Evolutionary conservation across 768 basidiomycete genomes (phyloP), one percentile per base, ranked within the genome.

Genomic region (Clathrus columnatus): DNA sequence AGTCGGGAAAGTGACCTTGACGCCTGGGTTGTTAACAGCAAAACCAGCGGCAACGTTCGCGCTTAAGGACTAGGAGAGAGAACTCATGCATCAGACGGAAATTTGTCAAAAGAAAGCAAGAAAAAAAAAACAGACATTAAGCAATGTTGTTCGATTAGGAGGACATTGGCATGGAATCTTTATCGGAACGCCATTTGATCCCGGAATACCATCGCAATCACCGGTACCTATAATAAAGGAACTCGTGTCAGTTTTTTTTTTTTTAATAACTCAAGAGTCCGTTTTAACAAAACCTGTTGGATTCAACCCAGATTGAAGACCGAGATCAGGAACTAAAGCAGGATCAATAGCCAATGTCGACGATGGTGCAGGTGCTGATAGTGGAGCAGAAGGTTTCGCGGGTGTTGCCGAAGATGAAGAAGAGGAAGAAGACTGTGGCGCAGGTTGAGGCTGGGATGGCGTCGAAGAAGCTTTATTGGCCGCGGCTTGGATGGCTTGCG

Each of bases 141-240:
- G 45, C 50, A 61, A 63, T 21, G 30, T 32, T 14, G 48, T 48
- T n/a, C 58, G 29, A 23, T 23, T n/a, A 8, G 62, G 62, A 11
- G 71, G 71, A 52, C 71, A 72, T 24, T 64, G 59, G 50, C 71
- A 72, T 23, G 71, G 71, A 28, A 72, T 64, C 27, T 63, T 64
- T 18, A 65, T 56, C 8, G 68, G 65, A n/a, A 62, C 57, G n/a
- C 69, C 70, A 30, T 62, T 62, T 11, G 65, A 62, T 14, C 64
- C 66, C 44, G n/a, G 59, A 28, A 65, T 64, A 5, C 84, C 85
- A 57, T 85, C 82, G 57, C 85, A 85, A 59, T 85, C 78, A n/a
- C 83, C 85, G 5, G 81, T 82, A 16, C 85, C 72, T 68, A 50
- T n/a, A n/a, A n/a, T n/a, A n/a, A n/a, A n/a, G n/a, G n/a, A n/a